These are phyloP conservation scores for Ruellia speciosa DNA, from an alignment of 305 asterid species.

Conservation along the genomic window DNA sequence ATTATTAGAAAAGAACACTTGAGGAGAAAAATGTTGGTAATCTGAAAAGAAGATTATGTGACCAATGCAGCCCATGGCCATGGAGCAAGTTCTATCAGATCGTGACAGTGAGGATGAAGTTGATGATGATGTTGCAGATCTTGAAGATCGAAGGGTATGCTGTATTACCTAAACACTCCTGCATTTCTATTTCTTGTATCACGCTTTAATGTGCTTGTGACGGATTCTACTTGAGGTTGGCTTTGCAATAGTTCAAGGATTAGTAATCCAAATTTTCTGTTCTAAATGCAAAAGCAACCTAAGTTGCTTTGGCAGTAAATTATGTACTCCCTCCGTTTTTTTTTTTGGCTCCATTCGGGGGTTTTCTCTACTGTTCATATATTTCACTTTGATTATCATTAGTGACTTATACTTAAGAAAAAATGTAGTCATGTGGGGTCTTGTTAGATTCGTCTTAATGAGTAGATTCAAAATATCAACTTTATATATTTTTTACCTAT, in stretches of 20 bases:
- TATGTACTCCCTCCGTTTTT: too few relatives aligned
- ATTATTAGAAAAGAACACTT: not conserved
- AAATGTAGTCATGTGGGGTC: too few relatives aligned
- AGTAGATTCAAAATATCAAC: too few relatives aligned
- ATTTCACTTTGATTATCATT: too few relatives aligned
- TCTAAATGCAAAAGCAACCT: conserved; percentile 1
- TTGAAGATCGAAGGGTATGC: conserved; percentile 95
- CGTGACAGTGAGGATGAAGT: conserved; percentile 99
- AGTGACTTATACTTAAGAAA: too few relatives aligned
- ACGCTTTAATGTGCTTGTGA: not conserved
- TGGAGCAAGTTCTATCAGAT: conserved; percentile 91
- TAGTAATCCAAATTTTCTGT: conserved; percentile 12
- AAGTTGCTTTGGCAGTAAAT: conserved; percentile 8
- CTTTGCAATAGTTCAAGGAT: conserved; percentile 21
- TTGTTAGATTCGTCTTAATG: too few relatives aligned
- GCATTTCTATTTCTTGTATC: conserved; percentile 7
- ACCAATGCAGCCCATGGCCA: conserved; percentile 78
- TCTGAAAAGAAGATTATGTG: conserved; percentile 23
- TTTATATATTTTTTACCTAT: too few relatives aligned
- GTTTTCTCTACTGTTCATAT: too few relatives aligned
- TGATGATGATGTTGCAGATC: conserved; percentile 98
- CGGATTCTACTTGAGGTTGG: conserved; percentile 16
- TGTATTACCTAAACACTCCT: conserved; percentile 16
- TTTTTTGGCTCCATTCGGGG: too few relatives aligned
- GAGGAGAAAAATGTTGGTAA: conserved; percentile 10